Evolutionary conservation across 495 filamentous ascomycete genomes (phyloP), one percentile per base, ranked within the genome.

Genomic region (Penicillium psychrofluorescens): DNA sequence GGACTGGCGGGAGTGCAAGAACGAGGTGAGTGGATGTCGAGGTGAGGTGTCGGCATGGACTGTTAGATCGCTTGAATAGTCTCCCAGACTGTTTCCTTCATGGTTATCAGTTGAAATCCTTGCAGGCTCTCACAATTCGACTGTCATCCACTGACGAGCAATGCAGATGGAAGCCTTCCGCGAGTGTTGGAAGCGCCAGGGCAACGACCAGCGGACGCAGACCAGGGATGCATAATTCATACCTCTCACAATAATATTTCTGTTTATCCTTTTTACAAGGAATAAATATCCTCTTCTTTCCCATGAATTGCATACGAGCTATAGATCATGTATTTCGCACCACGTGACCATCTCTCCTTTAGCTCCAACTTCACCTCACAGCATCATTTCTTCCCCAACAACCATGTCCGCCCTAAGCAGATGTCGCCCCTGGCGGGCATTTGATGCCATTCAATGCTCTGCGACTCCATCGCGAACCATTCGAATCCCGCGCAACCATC

Each of bases 161-260:
- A 27, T 38, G 30, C 51, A 98, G 92, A 94, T 98, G 87, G 86
- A 95, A 61, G 77, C 76, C 8, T 98, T 98, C 60, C 81, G 80
- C 53, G 76, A 85, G 53, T 98, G 92, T 62, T 98, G 92, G 92
- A 95, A 95, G 64, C 75, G 71, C 45, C 84, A 95, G 48, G 84
- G 90, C 37, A 98, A 98, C 63, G 80, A 90, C 55, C 67, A 83
- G 62, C 79, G 92, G 57, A 95, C 90, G 0, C 72, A 74, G 53
- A 82, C 74, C 28, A 88, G 89, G 57, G 81, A 92, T 60, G 61
- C 59, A 41, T 68, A 38, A 58, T 34, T 34, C 4, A 34, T 11
- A 34, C 32, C 32, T 43, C 22, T 46, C 42, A 30, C 35, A 45
- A 36, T 40, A 47, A 3, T 8, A 12, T 29, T 37, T 32, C 40